A percentile compares a stretch with the other conserved stretches of the same genome.
Evolutionary conservation across 2,329 filamentous ascomycete species (phyloP).

Genomic region (Cercospora sesami): DNA sequence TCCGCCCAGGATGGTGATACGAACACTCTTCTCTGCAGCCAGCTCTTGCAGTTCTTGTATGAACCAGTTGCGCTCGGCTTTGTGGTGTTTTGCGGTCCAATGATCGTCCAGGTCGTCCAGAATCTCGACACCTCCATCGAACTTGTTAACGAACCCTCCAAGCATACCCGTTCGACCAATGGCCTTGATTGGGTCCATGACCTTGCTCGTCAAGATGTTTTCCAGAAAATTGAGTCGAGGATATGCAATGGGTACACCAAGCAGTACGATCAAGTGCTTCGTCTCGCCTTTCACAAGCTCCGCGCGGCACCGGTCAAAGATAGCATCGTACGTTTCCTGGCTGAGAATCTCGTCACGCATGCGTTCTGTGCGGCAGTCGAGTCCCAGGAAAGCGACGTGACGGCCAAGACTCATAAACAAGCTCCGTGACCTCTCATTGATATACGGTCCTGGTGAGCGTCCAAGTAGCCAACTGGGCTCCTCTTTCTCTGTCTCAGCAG

Average conservation of each 20-base stretch:
- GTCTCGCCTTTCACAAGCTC: conserved; percentile 83
- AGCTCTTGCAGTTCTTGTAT: conserved; percentile 91
- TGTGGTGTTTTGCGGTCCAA: conserved; percentile 95
- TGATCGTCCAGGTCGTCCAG: conserved; percentile 92
- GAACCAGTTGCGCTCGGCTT: conserved; percentile 80
- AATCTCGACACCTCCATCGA: conserved; percentile 89
- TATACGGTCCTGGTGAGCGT: conserved; percentile 78
- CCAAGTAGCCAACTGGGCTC: conserved; percentile 94
- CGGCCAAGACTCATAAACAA: conserved; percentile 81
- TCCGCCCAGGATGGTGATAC: conserved; percentile 87
- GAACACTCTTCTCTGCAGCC: conserved; percentile 86
- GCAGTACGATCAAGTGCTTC: conserved; percentile 83
- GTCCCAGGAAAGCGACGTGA: conserved; percentile 75
- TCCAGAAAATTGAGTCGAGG: conserved; percentile 58
- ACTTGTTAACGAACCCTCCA: conserved; percentile 78
- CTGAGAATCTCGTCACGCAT: conserved; percentile 78
- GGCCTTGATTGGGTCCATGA: conserved; percentile 87
- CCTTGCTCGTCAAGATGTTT: conserved; percentile 72
- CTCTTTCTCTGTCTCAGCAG: conserved; percentile 73
- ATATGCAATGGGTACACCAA: conserved; percentile 66
- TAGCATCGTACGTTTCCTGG: conserved; percentile 77
- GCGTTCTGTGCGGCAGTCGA: conserved; percentile 90
- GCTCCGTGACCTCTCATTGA: conserved; percentile 79
- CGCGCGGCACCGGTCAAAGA: conserved; percentile 80
- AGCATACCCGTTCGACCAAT: conserved; percentile 79